phyloP scores from a whole-genome alignment of 1,284 basidiomycete genomes.

The Tilletiopsis washingtonensis region DNA sequence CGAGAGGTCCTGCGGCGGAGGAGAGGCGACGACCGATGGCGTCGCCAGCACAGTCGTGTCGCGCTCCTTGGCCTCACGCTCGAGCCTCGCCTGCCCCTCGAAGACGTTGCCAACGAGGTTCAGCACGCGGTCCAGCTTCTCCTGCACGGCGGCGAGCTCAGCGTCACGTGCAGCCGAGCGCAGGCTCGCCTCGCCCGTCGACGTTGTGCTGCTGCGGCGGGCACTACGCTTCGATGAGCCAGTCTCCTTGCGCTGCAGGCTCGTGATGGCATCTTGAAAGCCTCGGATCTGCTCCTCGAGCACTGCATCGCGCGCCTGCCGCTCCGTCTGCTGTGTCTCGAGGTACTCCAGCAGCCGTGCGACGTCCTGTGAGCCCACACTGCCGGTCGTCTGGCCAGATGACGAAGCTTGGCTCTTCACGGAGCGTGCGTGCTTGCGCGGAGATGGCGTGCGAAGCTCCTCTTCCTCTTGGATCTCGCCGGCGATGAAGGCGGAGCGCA shows the following conservation, averaged over 20 bases:
- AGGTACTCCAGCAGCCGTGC: conserved; percentile 24
- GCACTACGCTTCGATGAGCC: neutral
- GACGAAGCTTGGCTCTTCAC: conserved; percentile 7
- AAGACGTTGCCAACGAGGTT: conserved; percentile 25
- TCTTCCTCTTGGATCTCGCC: conserved; percentile 7
- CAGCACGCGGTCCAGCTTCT: conserved; percentile 31
- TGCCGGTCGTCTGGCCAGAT: conserved; percentile 14
- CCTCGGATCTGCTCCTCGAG: conserved; percentile 25
- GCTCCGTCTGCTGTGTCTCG: conserved; percentile 24
- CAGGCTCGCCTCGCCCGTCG: neutral
- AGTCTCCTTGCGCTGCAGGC: neutral
- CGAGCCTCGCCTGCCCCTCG: conserved; percentile 4
- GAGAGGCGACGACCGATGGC: no score
- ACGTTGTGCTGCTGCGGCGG: neutral
- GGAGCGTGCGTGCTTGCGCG: conserved; percentile 5
- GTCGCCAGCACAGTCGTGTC: no score
- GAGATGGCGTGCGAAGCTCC: conserved; percentile 4
- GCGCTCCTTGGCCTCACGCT: neutral
- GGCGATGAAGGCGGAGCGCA: neutral
- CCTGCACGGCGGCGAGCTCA: conserved; percentile 30
- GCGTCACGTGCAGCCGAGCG: conserved; percentile 6
- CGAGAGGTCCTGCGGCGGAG: conserved; percentile 7
- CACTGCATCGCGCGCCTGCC: conserved; percentile 16
- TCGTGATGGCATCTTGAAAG: conserved; percentile 15
- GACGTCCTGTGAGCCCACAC: conserved; percentile 27